Evolutionary conservation across 2,329 filamentous ascomycete genomes (phyloP).

Genomic region (Penicillium sp.): DNA sequence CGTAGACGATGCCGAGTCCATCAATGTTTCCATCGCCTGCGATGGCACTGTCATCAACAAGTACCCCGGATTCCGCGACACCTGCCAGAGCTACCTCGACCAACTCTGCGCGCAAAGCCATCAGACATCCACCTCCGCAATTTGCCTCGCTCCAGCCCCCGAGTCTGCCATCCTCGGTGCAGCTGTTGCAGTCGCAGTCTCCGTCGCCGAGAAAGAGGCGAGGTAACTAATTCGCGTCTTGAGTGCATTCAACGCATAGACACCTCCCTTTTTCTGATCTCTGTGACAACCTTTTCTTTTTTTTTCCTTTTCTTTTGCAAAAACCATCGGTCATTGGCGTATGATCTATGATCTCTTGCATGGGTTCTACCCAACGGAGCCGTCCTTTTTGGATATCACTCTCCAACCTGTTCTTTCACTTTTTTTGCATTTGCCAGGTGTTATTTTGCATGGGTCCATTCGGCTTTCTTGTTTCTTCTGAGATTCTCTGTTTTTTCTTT

Average conservation of each 20-base stretch:
- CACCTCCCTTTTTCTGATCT: constrained; percentile 7
- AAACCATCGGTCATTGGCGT: constrained; percentile 12
- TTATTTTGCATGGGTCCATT: constrained; percentile 12
- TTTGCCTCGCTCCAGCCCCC: constrained; percentile 42
- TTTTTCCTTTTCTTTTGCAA: constrained; percentile 1
- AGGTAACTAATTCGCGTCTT: not conserved
- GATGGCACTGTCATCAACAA: constrained; percentile 54
- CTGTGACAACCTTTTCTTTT: constrained; percentile 13
- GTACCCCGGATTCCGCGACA: constrained; percentile 48
- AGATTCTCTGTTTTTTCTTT: not conserved
- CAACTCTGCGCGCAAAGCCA: constrained; percentile 36
- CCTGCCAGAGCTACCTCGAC: constrained; percentile 45
- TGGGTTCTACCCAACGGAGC: constrained; percentile 2
- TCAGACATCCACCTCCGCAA: constrained; percentile 23
- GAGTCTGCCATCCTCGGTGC: constrained; percentile 48
- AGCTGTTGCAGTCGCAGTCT: constrained; percentile 48
- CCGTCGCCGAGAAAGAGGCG: constrained; percentile 30
- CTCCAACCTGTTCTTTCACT: not conserved
- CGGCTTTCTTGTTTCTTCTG: not conserved
- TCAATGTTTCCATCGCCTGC: constrained; percentile 47
- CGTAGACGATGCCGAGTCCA: constrained; percentile 16
- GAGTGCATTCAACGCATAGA: constrained; percentile 16
- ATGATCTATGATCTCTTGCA: constrained; percentile 7
- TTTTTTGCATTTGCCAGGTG: constrained; percentile 16
- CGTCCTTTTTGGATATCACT: not conserved